These are phyloP conservation scores for Auricularia sp. DNA, from an alignment of 768 basidiomycete species.

Conservation along the genomic window DNA sequence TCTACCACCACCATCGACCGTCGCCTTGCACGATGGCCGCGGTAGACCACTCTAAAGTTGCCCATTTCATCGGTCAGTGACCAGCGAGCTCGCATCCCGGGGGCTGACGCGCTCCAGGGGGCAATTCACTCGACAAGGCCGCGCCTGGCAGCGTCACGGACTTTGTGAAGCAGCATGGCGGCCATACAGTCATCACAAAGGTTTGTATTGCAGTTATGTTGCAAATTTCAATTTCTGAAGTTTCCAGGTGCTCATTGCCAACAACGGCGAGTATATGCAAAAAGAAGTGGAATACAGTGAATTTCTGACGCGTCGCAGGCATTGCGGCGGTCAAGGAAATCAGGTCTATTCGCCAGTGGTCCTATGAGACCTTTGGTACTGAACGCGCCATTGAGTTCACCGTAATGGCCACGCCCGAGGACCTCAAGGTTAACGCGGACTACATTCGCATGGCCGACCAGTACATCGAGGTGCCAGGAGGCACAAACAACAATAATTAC, in stretches of 20 bases:
- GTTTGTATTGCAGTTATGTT: conserved; percentile 32
- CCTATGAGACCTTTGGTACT: conserved; percentile 95
- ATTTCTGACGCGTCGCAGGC: conserved; percentile 38
- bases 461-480: conserved; percentile 97
- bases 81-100: too few relatives aligned
- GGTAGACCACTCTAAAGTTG: too few relatives aligned
- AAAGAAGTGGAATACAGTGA: conserved; percentile 1
- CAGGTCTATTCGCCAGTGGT: conserved; percentile 97
- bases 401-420: conserved; percentile 99
- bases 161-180: conserved; percentile 84
- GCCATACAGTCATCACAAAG: conserved; percentile 98
- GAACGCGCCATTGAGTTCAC: conserved; percentile 97
- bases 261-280: conserved; percentile 59
- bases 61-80: too few relatives aligned
- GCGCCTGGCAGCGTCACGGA: conserved; percentile 70
- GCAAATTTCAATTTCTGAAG: conserved; percentile 1
- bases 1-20: too few relatives aligned
- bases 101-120: conserved; percentile 44
- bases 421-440: conserved; percentile 96
- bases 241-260: conserved; percentile 87
- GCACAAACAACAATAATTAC: conserved; percentile 98
- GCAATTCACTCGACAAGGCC: conserved; percentile 83
- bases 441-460: conserved; percentile 99
- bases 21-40: too few relatives aligned
- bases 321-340: conserved; percentile 99